Base-by-base conservation (phyloP, 1,139 yeast species). In the Kodamaea fungicola region DNA sequence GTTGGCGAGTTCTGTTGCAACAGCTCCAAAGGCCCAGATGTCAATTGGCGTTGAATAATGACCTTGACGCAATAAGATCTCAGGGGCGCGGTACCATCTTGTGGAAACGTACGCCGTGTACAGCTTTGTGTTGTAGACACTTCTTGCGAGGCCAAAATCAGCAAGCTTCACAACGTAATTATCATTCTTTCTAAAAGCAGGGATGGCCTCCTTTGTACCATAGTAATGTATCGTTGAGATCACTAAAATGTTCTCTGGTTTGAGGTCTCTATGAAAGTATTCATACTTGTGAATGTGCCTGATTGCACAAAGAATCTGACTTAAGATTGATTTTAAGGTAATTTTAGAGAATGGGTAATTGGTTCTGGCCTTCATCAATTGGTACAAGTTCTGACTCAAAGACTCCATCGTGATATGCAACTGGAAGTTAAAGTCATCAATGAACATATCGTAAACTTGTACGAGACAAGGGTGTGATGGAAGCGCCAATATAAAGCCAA, bases 71-170 rank as follows among this genome's bases (percentile, higher is more conserved):
- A 92, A 67, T 31, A 92, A 67, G 31, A 92, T 83, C 59, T 92
- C 98, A 0, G 98, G 98, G 0, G 97, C 82, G 43, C 98, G 71
- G 57, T 92, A 92, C 97, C 97, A 92, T 50, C 98, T 74, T 0
- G 97, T 92, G 0, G 96, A 85, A 6, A 92, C 94, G 52, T 92
- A 92, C 1, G 85, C 78, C 0, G 95, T 83, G 54, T 76, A 86
- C 0, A 80, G 77, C 37, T 71, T 73, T 23, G 55, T 54, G 51
- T 78, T 76, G 32, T 68, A 64, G 10, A 76, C 63, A 45, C 76
- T 79, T 45, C 97, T 76, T 9, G 96, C 86, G 37, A 90, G 71
- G 0, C 98, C 97, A 59, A 86, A 92, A 59, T 92, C 98, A 2
- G 96, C 96, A 33, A 92, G 64, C 58, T 92, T 92, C 22, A 89